A percentile compares a stretch with the other conserved stretches of the same genome.
Evolutionary conservation across 2,329 filamentous ascomycete species (phyloP).

Genomic region (Penicillium sp.): DNA sequence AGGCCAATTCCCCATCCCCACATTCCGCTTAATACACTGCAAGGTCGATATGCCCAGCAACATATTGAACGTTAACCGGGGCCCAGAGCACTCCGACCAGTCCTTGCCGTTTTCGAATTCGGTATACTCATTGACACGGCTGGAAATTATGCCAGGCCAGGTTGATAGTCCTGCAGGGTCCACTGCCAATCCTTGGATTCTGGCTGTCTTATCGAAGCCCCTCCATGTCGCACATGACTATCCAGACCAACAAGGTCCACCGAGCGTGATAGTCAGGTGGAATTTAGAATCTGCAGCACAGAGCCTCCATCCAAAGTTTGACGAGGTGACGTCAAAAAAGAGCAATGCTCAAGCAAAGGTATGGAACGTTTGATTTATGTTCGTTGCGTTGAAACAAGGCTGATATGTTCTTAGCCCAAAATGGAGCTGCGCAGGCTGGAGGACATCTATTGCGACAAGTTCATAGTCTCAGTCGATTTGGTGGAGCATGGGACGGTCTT

Average conservation of each 20-base stretch:
- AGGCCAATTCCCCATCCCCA: conserved; percentile 35
- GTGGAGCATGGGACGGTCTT: conserved; percentile 70
- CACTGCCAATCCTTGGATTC: conserved; percentile 60
- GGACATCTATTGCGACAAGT: conserved; percentile 67
- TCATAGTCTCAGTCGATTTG: conserved; percentile 66
- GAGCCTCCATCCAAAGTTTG: conserved; percentile 71
- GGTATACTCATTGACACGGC: conserved; percentile 65
- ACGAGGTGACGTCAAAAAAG: conserved; percentile 68
- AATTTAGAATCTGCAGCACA: conserved; percentile 67
- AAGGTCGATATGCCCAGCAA: conserved; percentile 39
- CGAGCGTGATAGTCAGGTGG: conserved; percentile 81
- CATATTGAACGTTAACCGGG: conserved; percentile 29
- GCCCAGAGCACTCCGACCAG: conserved; percentile 26
- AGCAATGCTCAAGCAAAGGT: conserved; percentile 50
- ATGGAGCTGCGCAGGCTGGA: conserved; percentile 62
- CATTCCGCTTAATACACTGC: conserved; percentile 38
- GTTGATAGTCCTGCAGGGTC: conserved; percentile 58
- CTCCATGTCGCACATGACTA: conserved; percentile 52
- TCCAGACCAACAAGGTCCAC: conserved; percentile 62
- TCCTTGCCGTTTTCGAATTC: conserved; percentile 29
- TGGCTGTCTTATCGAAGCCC: conserved; percentile 69
- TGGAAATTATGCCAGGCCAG: conserved; percentile 70
- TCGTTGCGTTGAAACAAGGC: conserved; percentile 12
- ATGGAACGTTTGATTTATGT: conserved; percentile 1
- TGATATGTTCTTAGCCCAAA: conserved; percentile 41